Percentiles rank a stretch among this genome's conserved stretches.
Evolutionary conservation across 148 eudicot genomes (phyloP).

Genomic region (Hydrangea macrophylla): DNA sequence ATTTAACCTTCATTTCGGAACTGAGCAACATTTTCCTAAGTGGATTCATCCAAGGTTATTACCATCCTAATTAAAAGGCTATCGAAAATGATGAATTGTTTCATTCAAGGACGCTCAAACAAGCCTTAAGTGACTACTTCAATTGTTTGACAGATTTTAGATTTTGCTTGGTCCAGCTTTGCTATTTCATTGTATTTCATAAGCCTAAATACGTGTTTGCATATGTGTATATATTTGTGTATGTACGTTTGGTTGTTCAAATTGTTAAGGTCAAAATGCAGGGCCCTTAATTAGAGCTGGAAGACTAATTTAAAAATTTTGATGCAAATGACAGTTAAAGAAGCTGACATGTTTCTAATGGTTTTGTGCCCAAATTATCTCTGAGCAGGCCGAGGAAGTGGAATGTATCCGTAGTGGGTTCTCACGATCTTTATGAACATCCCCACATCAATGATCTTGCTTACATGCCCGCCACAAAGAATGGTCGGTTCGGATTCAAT

Average conservation of each 20-base stretch:
- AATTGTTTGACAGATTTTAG: no score
- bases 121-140: no score
- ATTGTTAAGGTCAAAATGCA: background rate
- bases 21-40: no score
- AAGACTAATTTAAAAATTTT: background rate
- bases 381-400: constrained; percentile 89
- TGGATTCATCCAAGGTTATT: no score
- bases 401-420: constrained; percentile 94
- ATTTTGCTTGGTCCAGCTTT: no score
- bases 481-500: constrained; percentile 82
- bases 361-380: background rate
- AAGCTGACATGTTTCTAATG: background rate
- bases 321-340: background rate
- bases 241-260: background rate
- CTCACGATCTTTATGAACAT: constrained; percentile 94
- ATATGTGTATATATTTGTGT: no score
- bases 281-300: no score
- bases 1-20: no score
- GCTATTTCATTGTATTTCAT: no score
- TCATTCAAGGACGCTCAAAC: no score
- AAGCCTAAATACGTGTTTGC: background rate
- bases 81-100: no score
- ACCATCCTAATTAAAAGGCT: no score
- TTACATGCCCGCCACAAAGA: constrained; percentile 90
- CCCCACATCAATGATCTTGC: constrained; percentile 98